Evolutionary conservation across 164 flowering plant species (phyloP).

Genomic region (Liriodendron chinense): DNA sequence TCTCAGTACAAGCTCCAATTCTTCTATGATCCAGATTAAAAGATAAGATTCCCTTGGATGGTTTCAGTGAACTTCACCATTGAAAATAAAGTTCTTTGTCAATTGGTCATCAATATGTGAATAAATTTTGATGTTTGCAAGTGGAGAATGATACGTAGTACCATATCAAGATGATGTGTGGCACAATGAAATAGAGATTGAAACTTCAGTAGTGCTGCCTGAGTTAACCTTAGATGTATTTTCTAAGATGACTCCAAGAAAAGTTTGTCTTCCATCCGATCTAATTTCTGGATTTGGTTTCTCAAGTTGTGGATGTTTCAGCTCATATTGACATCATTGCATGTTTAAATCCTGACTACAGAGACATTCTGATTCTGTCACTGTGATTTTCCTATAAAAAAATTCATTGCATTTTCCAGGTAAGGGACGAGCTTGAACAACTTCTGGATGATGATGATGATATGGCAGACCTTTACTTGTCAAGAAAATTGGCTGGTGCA

Average conservation of each 20-base stretch:
- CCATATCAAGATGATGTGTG: background rate
- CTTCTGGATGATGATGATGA: slow-evolving; percentile 95
- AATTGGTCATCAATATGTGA: background rate
- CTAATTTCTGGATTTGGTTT: background rate
- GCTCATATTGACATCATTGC: background rate
- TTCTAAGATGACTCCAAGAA: no score
- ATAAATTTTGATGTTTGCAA: background rate
- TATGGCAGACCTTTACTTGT: slow-evolving; percentile 91
- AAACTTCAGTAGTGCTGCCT: background rate
- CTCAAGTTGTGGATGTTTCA: background rate
- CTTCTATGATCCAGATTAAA: no score
- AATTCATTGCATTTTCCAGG: slow-evolving; percentile 33
- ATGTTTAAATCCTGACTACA: background rate
- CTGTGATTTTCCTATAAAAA: background rate
- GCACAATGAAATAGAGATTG: background rate
- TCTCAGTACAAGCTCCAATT: no score
- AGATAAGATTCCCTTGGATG: no score
- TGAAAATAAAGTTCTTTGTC: background rate
- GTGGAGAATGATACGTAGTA: background rate
- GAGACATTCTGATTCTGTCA: background rate
- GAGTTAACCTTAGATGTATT: no score
- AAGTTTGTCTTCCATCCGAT: background rate
- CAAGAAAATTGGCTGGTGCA: slow-evolving; percentile 66
- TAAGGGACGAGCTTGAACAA: slow-evolving; percentile 96
- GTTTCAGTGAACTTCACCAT: no score